Evolutionary conservation across 169 alveolate genomes (phyloP).

Genomic region (Hammondia hammondi): DNA sequence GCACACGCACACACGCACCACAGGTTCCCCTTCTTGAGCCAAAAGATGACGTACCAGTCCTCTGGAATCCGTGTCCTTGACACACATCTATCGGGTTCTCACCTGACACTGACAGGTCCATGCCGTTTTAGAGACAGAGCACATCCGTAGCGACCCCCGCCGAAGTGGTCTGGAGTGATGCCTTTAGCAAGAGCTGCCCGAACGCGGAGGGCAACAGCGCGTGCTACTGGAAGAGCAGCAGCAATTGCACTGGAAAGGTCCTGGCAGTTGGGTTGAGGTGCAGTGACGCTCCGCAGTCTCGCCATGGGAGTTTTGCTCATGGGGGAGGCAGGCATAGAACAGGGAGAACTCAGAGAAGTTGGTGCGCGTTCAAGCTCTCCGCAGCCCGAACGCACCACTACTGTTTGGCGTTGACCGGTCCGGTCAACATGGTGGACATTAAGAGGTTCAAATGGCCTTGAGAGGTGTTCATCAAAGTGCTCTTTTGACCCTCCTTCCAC

Average conservation of each 20-base stretch:
- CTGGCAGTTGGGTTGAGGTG: neutral
- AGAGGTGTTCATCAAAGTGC: too few species aligned
- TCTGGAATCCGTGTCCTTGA: too few species aligned
- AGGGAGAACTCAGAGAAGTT: neutral
- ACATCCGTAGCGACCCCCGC: conserved; percentile 5
- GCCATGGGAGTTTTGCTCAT: neutral
- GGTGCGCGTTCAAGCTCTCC: neutral
- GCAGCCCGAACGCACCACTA: neutral
- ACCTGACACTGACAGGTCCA: conserved; percentile 38
- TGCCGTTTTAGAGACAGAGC: conserved; percentile 3
- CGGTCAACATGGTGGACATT: neutral
- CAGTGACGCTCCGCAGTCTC: neutral
- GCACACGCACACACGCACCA: neutral
- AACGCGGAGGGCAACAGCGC: conserved; percentile 16
- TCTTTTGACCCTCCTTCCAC: too few species aligned
- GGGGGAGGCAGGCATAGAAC: neutral
- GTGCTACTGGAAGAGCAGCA: neutral
- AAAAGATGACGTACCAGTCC: too few species aligned
- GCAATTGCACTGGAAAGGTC: neutral
- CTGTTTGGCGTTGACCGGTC: neutral
- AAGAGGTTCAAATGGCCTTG: too few species aligned
- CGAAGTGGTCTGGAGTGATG: neutral
- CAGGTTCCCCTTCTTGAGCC: too few species aligned
- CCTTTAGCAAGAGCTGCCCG: neutral
- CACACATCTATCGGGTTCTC: neutral